Conservation (phyloP, 352 stramenopile genomes). For the Pythium pyrilobum region DNA sequence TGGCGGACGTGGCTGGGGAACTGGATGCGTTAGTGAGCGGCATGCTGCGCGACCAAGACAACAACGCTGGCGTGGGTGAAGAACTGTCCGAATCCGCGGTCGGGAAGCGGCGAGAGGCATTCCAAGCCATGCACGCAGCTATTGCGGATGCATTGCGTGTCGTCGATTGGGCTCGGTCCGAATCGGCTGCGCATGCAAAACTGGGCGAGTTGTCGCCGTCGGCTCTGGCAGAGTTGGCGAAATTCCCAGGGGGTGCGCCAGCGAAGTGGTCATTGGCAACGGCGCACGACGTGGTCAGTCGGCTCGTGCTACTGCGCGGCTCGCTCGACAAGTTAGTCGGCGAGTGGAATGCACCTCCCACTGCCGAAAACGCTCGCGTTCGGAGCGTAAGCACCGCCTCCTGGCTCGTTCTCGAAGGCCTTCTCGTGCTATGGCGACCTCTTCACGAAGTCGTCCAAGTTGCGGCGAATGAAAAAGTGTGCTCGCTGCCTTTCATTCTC, state of each 20-base stretch:
- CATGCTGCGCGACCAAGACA: neutral
- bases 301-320: neutral
- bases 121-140: neutral
- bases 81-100: neutral
- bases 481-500: slow-evolving; percentile 32
- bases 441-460: slow-evolving; percentile 41
- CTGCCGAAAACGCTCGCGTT: neutral
- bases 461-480: slow-evolving; percentile 25
- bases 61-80: too few relatives aligned
- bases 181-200: neutral
- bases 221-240: neutral
- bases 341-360: neutral
- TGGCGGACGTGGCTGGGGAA: slow-evolving; percentile 14
- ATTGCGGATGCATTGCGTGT: neutral
- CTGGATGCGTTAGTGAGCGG: slow-evolving; percentile 3
- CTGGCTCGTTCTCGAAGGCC: slow-evolving; percentile 29
- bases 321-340: neutral
- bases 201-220: neutral
- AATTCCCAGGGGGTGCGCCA: neutral
- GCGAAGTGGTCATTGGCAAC: slow-evolving; percentile 6
- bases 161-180: slow-evolving; percentile 5
- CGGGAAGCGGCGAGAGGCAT: neutral
- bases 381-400: neutral
- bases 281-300: slow-evolving; percentile 10
- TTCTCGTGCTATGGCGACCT: slow-evolving; percentile 32